Percentiles rank a stretch among this genome's conserved stretches.
Conservation (phyloP, 495 filamentous ascomycete species). For the Chaetomium tenue region DNA sequence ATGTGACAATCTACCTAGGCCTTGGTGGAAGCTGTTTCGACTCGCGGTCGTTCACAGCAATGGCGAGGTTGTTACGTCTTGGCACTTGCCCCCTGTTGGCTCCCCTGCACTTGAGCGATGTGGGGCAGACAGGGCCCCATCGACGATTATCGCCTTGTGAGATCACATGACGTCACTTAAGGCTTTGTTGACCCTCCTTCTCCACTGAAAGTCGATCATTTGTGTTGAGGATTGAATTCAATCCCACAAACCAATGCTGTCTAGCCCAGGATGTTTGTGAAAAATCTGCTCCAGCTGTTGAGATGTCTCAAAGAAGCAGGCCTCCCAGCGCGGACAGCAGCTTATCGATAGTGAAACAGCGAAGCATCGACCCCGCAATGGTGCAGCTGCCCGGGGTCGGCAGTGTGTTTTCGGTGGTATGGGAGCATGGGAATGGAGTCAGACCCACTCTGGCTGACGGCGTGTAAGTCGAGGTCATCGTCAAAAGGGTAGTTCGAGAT, state of each 20-base stretch:
- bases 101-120: not conserved
- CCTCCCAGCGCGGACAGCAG: not conserved
- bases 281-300: not conserved
- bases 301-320: not conserved
- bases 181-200: not conserved
- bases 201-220: not conserved
- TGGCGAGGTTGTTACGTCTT: not conserved
- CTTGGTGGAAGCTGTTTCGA: not conserved
- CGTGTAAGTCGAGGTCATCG: constrained; percentile 10
- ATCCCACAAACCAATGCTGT: not conserved
- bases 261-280: not conserved
- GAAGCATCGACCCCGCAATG: constrained; percentile 12
- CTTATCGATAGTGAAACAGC: constrained; percentile 14
- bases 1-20: no score
- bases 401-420: not conserved
- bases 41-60: not conserved
- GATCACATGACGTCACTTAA: constrained; percentile 6
- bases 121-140: not conserved
- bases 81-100: not conserved
- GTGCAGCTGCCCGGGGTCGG: not conserved
- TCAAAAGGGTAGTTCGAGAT: not conserved
- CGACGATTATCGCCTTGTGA: not conserved
- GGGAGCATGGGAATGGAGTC: constrained; percentile 9
- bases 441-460: constrained; percentile 8
- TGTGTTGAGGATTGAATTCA: not conserved